Evolutionary conservation across 2,329 filamentous ascomycete species (phyloP).

Genomic region (Diaporthe vexans): DNA sequence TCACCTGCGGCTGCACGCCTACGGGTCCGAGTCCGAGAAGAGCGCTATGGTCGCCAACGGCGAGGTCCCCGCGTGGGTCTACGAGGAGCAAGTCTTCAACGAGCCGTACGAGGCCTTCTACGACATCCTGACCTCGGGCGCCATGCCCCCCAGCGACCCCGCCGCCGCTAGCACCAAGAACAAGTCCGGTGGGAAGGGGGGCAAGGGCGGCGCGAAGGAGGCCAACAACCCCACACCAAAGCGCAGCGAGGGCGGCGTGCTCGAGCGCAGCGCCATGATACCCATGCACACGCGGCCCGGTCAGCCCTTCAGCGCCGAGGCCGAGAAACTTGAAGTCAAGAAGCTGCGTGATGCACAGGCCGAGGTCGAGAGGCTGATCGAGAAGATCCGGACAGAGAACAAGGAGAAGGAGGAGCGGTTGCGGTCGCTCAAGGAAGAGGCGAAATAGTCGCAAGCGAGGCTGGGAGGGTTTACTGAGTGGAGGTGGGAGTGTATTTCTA

Average conservation of each 20-base stretch:
- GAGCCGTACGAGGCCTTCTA: conserved; percentile 95
- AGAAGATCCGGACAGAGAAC: conserved; percentile 71
- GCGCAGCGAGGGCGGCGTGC: conserved; percentile 64
- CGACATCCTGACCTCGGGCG: conserved; percentile 84
- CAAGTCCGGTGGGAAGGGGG: conserved; percentile 56
- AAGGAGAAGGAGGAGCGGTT: conserved; percentile 75
- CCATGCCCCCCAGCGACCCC: conserved; percentile 59
- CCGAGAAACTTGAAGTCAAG: conserved; percentile 74
- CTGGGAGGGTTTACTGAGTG: conserved; percentile 25
- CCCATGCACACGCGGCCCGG: conserved; percentile 76
- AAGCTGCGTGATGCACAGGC: conserved; percentile 74
- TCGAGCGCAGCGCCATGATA: conserved; percentile 81
- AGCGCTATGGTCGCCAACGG: conserved; percentile 69
- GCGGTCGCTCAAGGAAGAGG: conserved; percentile 70
- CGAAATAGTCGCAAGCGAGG: conserved; percentile 42
- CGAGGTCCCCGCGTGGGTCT: conserved; percentile 82
- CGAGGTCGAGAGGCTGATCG: conserved; percentile 73
- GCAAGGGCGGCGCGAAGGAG: conserved; percentile 63
- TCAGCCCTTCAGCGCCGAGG: conserved; percentile 81
- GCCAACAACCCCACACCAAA: conserved; percentile 56
- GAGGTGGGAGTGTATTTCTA: conserved; percentile 40
- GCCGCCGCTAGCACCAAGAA: conserved; percentile 23
- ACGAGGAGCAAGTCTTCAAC: conserved; percentile 97
- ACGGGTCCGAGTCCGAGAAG: conserved; percentile 83
- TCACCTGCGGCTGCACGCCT: conserved; percentile 90